Conservation (phyloP, 352 stramenopile genomes). For the Phytophthora capsici region DNA sequence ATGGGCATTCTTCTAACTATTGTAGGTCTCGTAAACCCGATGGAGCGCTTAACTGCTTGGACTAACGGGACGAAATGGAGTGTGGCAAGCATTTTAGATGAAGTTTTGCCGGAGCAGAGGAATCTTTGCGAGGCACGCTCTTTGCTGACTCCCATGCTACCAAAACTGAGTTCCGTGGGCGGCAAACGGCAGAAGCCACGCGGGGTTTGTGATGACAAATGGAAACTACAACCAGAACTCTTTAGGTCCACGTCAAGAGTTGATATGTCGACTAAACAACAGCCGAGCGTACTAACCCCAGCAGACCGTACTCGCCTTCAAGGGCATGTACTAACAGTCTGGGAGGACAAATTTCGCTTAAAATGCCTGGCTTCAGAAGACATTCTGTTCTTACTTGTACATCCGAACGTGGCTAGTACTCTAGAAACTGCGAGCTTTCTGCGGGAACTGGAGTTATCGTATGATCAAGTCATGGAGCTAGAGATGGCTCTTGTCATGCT, state of each 20-base stretch:
- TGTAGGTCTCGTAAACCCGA: slow-evolving; percentile 12
- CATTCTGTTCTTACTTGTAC: slow-evolving; percentile 51
- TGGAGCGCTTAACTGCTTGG: slow-evolving; percentile 31
- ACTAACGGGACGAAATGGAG: slow-evolving; percentile 26
- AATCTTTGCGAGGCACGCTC: slow-evolving; percentile 33
- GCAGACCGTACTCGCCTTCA: not conserved
- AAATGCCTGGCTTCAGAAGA: slow-evolving; percentile 48
- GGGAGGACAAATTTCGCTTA: slow-evolving; percentile 63
- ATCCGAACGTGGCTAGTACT: slow-evolving; percentile 42
- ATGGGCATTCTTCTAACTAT: not conserved
- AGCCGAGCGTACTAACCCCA: not conserved
- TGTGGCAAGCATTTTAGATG: slow-evolving; percentile 40
- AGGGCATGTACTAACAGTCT: slow-evolving; percentile 40
- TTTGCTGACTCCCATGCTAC: slow-evolving; percentile 12
- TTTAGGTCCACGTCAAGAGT: not conserved
- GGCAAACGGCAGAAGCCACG: slow-evolving; percentile 1
- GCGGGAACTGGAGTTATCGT: slow-evolving; percentile 32
- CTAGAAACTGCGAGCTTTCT: slow-evolving; percentile 58
- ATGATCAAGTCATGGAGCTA: slow-evolving; percentile 64
- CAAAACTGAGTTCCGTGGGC: not conserved
- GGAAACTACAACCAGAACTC: slow-evolving; percentile 8
- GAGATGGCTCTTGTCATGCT: slow-evolving; percentile 52
- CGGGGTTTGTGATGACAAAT: not conserved
- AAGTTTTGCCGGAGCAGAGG: slow-evolving; percentile 41
- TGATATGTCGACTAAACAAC: not conserved